A percentile compares a stretch with the other conserved stretches of the same genome.
phyloP scores from a whole-genome alignment of 2,329 filamentous ascomycete species.

The Pseudogymnoascus sp. region DNA sequence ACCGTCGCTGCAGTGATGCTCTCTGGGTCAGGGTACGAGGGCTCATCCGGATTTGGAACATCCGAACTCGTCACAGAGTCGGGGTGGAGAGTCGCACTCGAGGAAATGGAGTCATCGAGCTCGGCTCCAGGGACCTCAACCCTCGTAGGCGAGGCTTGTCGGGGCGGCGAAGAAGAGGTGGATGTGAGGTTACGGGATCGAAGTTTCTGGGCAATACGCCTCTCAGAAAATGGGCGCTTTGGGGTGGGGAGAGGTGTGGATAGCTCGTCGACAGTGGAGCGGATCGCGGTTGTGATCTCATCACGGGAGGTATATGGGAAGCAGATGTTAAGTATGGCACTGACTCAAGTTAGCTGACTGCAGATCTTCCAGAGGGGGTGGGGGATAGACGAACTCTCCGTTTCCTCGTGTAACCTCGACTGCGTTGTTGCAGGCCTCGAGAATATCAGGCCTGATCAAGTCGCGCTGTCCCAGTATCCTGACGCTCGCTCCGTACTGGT shows the following conservation, averaged over 20 bases:
- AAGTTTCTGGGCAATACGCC: constrained; percentile 79
- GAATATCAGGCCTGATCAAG: constrained; percentile 76
- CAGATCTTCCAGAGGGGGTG: not conserved
- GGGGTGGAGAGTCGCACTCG: constrained; percentile 44
- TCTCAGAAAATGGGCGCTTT: constrained; percentile 74
- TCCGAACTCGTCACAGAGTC: constrained; percentile 22
- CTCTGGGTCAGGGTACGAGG: constrained; percentile 65
- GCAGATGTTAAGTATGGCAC: constrained; percentile 79
- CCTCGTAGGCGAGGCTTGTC: constrained; percentile 35
- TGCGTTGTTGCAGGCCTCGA: constrained; percentile 79
- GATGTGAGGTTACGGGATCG: constrained; percentile 51
- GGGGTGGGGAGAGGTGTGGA: constrained; percentile 59
- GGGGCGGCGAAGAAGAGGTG: constrained; percentile 15
- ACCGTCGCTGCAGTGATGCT: constrained; percentile 77
- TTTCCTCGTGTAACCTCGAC: constrained; percentile 83
- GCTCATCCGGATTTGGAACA: constrained; percentile 26
- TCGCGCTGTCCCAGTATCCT: constrained; percentile 78
- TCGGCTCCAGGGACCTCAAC: constrained; percentile 38
- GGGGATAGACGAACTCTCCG: constrained; percentile 48
- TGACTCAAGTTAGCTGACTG: constrained; percentile 21
- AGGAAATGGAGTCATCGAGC: constrained; percentile 45
- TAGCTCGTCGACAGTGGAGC: constrained; percentile 80
- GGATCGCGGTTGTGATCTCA: constrained; percentile 86
- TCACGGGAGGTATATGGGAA: constrained; percentile 95
- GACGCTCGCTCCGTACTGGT: constrained; percentile 83